phyloP scores from a whole-genome alignment of 2,329 filamentous ascomycete species.

The Trichophaea hybrida region DNA sequence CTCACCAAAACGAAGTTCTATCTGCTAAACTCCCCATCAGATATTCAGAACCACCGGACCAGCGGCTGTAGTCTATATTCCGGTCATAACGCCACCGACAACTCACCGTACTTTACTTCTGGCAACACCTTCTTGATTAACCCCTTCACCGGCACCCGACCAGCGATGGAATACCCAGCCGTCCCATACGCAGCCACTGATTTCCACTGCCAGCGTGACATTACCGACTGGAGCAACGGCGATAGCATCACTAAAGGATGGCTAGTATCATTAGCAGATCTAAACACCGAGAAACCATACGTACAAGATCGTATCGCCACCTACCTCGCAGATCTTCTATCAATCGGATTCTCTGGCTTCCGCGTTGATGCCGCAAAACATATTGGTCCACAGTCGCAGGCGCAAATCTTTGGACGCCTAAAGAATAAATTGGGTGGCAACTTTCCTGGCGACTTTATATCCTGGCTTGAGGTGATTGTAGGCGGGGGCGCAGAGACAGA shows the following conservation, averaged over 20 bases:
- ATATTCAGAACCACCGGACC: slow-evolving; percentile 28
- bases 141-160: slow-evolving; percentile 26
- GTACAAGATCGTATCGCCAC: slow-evolving; percentile 28
- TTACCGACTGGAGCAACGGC: slow-evolving; percentile 28
- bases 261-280: slow-evolving; percentile 26
- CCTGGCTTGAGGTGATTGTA: slow-evolving; percentile 29
- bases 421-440: slow-evolving; percentile 27
- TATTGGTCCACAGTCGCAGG: slow-evolving; percentile 26
- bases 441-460: slow-evolving; percentile 27
- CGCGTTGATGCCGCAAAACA: slow-evolving; percentile 29
- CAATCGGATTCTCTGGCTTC: slow-evolving; percentile 28
- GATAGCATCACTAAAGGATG: slow-evolving; percentile 28
- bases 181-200: slow-evolving; percentile 29
- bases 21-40: slow-evolving; percentile 4
- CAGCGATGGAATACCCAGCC: slow-evolving; percentile 28
- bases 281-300: slow-evolving; percentile 29
- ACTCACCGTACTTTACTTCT: slow-evolving; percentile 28
- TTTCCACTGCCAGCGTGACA: slow-evolving; percentile 28
- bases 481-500: slow-evolving; percentile 27
- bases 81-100: slow-evolving; percentile 28
- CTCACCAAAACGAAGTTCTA: neutral
- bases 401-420: slow-evolving; percentile 26
- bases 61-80: slow-evolving; percentile 25
- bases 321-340: slow-evolving; percentile 28
- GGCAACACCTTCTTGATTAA: slow-evolving; percentile 28